These are phyloP conservation scores for Tolypocladium tropicale DNA, from an alignment of 2,329 filamentous ascomycete species.

Conservation along the genomic window DNA sequence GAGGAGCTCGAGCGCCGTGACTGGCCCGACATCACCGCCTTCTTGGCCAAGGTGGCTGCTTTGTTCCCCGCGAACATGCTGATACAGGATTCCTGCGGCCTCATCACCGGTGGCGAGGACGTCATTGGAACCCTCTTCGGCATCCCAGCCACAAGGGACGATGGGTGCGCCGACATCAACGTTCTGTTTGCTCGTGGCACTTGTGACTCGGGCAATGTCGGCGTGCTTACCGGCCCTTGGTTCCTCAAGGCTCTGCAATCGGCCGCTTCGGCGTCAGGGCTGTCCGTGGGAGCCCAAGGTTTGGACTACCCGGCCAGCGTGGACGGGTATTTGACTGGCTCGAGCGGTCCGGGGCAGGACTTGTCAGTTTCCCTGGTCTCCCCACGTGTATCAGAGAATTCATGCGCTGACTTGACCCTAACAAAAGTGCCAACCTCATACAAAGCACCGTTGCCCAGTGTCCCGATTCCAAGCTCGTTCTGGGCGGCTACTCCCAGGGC, in stretches of 20 bases:
- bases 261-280: constrained; percentile 1
- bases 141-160: constrained; percentile 6
- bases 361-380: constrained; percentile 10
- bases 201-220: constrained; percentile 19
- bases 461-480: constrained; percentile 12
- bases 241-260: constrained; percentile 13
- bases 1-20: background rate
- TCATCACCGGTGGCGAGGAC: constrained; percentile 6
- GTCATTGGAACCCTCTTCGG: constrained; percentile 5
- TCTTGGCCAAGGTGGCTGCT: constrained; percentile 3
- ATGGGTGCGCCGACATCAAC: constrained; percentile 15
- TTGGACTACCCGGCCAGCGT: constrained; percentile 17
- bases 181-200: constrained; percentile 19
- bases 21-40: constrained; percentile 2
- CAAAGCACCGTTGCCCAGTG: constrained; percentile 17
- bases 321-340: constrained; percentile 13
- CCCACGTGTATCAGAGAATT: background rate
- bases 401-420: background rate
- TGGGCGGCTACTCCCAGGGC: constrained; percentile 19
- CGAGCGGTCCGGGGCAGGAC: constrained; percentile 8
- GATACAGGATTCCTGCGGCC: constrained; percentile 6
- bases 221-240: constrained; percentile 15
- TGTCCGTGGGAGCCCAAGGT: constrained; percentile 14
- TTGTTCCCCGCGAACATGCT: constrained; percentile 7
- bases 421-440: constrained; percentile 21